Base-by-base conservation (phyloP, 1,284 basidiomycete species). In the Ganoderma multipileum region DNA sequence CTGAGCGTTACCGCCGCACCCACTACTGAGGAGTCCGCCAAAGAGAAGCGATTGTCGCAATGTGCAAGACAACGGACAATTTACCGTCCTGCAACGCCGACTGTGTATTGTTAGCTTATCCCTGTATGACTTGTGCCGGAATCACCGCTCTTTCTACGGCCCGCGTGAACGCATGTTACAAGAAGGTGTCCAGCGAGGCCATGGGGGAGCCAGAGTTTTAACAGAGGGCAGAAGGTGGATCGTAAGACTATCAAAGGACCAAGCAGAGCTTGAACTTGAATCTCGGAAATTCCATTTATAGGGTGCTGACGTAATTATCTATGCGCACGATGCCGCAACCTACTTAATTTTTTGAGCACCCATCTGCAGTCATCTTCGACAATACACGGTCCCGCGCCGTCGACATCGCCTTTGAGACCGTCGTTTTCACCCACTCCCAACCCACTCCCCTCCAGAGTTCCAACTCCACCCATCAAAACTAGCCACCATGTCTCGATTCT, bases 401-500 rank as follows among this genome's bases (percentile, higher is more conserved):
- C 23, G 47, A 61, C 61, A 62, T 68, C 69, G 67, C 50, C 67
- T n/a, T 68, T 52, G 68, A 69, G 66, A 41, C 30, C 14, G 64
- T 66, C 67, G 55, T 68, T 55, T 44, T 33, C 14, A n/a, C n/a
- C n/a, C n/a, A n/a, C n/a, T n/a, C n/a, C n/a, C n/a, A 63, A 61
- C 63, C 59, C 28, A 66, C 61, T 65, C 67, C 67, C 47, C 65
- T 47, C 38, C 57, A 41, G 62, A 50, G 18, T 23, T 28, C 39
- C 61, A 62, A 30, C 41, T 38, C 50, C 28, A 66, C 36, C 55
- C 36, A 44, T 23, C 44, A 61, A 59, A 63, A 64, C 67, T 60
- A 66, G 28, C 59, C 50, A 81, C 63, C 60, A 94, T 95, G 94
- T 95, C 94, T 70, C 89, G 94, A 79, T 96, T 96, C 84, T 95